A percentile compares a stretch with the other conserved stretches of the same genome.
Evolutionary conservation across 805 yeast genomes (phyloP).

Genomic region (Kregervanrija fluxuum): DNA sequence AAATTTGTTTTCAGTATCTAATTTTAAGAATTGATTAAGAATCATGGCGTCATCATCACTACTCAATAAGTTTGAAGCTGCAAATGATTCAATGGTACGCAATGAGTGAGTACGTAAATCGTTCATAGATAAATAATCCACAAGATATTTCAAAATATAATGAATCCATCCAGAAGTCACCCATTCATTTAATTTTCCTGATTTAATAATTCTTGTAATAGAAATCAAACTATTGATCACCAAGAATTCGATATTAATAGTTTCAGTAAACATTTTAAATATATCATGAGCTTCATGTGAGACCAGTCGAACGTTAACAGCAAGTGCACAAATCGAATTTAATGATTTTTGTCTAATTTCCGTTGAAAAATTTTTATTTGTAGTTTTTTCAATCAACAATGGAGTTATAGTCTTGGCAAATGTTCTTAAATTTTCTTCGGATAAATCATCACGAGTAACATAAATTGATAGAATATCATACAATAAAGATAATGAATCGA

Average conservation of each 20-base stretch:
- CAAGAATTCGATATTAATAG: slow-evolving; percentile 24
- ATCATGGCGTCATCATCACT: slow-evolving; percentile 5
- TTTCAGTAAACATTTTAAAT: slow-evolving; percentile 16
- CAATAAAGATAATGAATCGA: slow-evolving; percentile 22
- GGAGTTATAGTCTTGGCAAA: slow-evolving; percentile 8
- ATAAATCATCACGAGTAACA: slow-evolving; percentile 6
- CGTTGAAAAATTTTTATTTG: slow-evolving; percentile 25
- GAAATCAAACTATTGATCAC: slow-evolving; percentile 17
- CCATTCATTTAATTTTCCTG: slow-evolving; percentile 3
- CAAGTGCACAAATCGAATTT: slow-evolving; percentile 13
- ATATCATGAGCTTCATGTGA: slow-evolving; percentile 1
- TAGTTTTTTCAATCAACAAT: slow-evolving; percentile 17
- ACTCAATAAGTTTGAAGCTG: slow-evolving; percentile 5
- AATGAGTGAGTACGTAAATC: slow-evolving; percentile 18
- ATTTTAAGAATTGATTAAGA: slow-evolving; percentile 4
- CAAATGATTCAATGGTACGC: slow-evolving; percentile 11
- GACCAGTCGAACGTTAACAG: slow-evolving; percentile 10
- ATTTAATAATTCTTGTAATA: slow-evolving; percentile 13
- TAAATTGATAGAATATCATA: slow-evolving; percentile 14
- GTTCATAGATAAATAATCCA: slow-evolving; percentile 14
- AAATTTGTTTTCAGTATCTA: slow-evolving; percentile 9
- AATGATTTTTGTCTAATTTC: slow-evolving; percentile 27
- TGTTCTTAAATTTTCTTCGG: slow-evolving; percentile 1
- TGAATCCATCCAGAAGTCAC: slow-evolving; percentile 17
- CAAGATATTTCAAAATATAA: slow-evolving; percentile 9